Base-by-base conservation (phyloP, 2,329 filamentous ascomycete species). In the Massarina eburnea region DNA sequence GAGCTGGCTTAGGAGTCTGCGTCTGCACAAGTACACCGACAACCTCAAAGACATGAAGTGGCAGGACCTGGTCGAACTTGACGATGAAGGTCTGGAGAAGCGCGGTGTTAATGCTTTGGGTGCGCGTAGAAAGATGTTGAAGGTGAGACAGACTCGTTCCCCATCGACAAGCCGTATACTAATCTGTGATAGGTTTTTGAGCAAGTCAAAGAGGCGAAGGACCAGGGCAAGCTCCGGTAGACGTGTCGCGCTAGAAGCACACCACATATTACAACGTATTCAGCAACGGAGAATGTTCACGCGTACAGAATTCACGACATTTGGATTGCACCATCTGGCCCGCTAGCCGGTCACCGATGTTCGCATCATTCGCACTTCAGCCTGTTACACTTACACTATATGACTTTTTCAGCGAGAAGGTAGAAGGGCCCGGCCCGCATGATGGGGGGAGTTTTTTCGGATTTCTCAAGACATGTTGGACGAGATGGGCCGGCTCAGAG, bases 21-120 rank as follows among this genome's bases (percentile, higher is more conserved):
- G 94, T 49, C 79, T 99, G 62, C 94, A 99, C 79, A 99, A 99
- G 77, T 99, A 99, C 73, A 99, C 94, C 8, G 94, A 99, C 59
- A 95, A 97, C 60, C 76, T 99, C 54, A 99, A 97, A 75, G 92
- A 97, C 65, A 83, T 97, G 78, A 91, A 94, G 64, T 99, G 94
- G 94, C 88, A 86, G 21, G 94, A 99, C 43, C 75, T 99, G 59
- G 78, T 99, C 49, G 88, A 94, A 71, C 77, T 99, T 58, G 90
- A 96, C 62, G 94, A 99, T 59, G 91, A 91, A 66, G 91, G 89
- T 39, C 77, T 99, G 53, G 92, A 97, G 73, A 88, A 90, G 20
- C 86, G 90, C 41, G 94, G 94, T 39, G 94, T 99, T 24, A 96
- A 96, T 70, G 94, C 94, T 43, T 81, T 97, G 45, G 94, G 94